Evolutionary conservation across 331 rosid species (phyloP).

Genomic region (Rosa hybrid): DNA sequence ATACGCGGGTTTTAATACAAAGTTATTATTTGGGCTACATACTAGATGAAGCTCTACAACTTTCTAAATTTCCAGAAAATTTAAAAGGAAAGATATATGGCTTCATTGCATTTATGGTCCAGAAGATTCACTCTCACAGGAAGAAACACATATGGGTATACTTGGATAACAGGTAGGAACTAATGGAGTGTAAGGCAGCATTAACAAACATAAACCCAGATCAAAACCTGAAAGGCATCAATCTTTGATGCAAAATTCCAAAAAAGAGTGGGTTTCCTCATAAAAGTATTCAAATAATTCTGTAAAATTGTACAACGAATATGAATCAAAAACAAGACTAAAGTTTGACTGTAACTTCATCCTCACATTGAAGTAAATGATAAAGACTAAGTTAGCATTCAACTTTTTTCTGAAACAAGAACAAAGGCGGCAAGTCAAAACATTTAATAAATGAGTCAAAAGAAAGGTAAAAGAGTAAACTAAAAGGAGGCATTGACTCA

Average conservation of each 20-base stretch:
- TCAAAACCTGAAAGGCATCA: conserved; percentile 60
- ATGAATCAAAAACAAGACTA: too few relatives aligned
- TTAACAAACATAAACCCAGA: conserved; percentile 17
- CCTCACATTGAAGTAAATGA: background rate
- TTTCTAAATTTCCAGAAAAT: too few relatives aligned
- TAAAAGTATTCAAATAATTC: background rate
- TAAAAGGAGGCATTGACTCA: too few relatives aligned
- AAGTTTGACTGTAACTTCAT: background rate
- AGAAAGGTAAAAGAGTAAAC: background rate
- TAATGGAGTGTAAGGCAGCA: background rate
- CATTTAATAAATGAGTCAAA: background rate
- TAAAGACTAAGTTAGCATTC: background rate
- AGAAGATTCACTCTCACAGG: background rate
- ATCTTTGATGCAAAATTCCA: conserved; percentile 47
- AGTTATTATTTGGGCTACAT: too few relatives aligned
- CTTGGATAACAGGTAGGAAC: conserved; percentile 92
- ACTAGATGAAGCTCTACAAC: too few relatives aligned
- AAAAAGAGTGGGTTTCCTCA: conserved; percentile 1
- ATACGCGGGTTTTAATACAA: too few relatives aligned
- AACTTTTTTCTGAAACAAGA: background rate
- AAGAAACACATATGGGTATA: conserved; percentile 29
- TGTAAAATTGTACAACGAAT: background rate
- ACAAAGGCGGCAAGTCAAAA: background rate
- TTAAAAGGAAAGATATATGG: background rate
- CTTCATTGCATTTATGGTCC: background rate